Evolutionary conservation across 352 stramenopile genomes (phyloP).

Genomic region (Pythium grandisporangium): DNA sequence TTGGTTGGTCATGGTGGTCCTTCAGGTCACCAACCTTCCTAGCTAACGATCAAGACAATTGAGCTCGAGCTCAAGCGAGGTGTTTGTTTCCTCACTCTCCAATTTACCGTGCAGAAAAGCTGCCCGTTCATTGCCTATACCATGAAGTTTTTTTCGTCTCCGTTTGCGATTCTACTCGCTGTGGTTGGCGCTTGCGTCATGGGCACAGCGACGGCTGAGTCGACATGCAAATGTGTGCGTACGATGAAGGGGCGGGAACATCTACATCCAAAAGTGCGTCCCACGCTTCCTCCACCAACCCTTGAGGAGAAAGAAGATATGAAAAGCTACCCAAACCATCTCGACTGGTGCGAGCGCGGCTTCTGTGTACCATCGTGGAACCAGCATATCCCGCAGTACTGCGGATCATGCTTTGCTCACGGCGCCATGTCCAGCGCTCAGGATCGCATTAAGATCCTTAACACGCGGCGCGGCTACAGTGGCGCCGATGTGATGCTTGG

Average conservation of each 20-base stretch:
- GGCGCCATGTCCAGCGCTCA: constrained; percentile 63
- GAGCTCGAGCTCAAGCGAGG: too few species aligned
- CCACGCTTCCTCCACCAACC: constrained; percentile 22
- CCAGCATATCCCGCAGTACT: constrained; percentile 83
- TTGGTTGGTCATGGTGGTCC: too few species aligned
- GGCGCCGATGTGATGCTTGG: constrained; percentile 72
- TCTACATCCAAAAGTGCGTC: constrained; percentile 37
- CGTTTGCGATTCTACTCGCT: too few species aligned
- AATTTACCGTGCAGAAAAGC: too few species aligned
- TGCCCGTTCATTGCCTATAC: too few species aligned
- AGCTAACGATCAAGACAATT: too few species aligned
- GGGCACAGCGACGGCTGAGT: constrained; percentile 9
- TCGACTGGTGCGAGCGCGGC: constrained; percentile 87
- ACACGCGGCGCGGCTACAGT: constrained; percentile 43
- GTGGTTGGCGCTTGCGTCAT: neutral
- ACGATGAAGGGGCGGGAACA: constrained; percentile 73
- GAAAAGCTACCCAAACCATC: constrained; percentile 39
- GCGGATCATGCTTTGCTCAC: constrained; percentile 79
- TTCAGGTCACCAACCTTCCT: too few species aligned
- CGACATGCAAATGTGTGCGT: constrained; percentile 40
- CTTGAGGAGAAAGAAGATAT: constrained; percentile 27
- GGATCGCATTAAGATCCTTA: constrained; percentile 80
- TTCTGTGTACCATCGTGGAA: constrained; percentile 81
- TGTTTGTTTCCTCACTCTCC: too few species aligned
- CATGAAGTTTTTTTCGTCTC: too few species aligned